A percentile compares a stretch with the other conserved stretches of the same genome.
These are phyloP conservation scores for Saccharum hybrid DNA, from an alignment of 202 grass and related monocot genomes.

Conservation along the genomic window DNA sequence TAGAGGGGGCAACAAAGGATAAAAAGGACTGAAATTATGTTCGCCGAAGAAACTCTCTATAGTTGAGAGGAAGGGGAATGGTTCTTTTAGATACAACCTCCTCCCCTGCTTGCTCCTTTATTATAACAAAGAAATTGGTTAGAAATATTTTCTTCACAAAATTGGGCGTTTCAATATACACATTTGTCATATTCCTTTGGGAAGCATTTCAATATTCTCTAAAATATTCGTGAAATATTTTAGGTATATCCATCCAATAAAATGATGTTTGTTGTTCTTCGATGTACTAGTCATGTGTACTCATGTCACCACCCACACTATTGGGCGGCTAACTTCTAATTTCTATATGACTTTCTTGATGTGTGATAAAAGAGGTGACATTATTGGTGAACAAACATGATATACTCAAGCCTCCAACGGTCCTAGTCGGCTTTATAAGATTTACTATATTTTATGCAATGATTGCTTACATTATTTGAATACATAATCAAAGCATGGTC, in stretches of 20 bases:
- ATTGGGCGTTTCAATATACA: too few species aligned
- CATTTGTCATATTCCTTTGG: too few species aligned
- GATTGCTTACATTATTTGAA: not conserved
- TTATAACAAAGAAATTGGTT: not conserved
- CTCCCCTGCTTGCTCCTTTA: not conserved
- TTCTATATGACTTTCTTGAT: slow-evolving; percentile 16
- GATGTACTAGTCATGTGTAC: not conserved
- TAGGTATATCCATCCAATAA: not conserved
- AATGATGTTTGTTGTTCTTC: not conserved
- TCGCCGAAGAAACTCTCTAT: not conserved
- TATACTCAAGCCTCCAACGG: not conserved
- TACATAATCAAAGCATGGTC: too few species aligned
- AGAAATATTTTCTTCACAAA: not conserved
- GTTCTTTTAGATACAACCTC: not conserved
- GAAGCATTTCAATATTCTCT: not conserved
- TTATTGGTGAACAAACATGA: not conserved
- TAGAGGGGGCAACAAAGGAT: not conserved
- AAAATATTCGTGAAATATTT: not conserved
- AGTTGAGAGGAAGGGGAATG: not conserved
- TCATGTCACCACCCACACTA: not conserved
- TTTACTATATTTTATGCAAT: slow-evolving; percentile 17
- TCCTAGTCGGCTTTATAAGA: not conserved
- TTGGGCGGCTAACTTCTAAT: slow-evolving; percentile 7
- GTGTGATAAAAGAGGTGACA: slow-evolving; percentile 9
- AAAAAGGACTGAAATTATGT: not conserved